phyloP scores from a whole-genome alignment of 2,329 filamentous ascomycete genomes.

The Geosmithia putterillii region DNA sequence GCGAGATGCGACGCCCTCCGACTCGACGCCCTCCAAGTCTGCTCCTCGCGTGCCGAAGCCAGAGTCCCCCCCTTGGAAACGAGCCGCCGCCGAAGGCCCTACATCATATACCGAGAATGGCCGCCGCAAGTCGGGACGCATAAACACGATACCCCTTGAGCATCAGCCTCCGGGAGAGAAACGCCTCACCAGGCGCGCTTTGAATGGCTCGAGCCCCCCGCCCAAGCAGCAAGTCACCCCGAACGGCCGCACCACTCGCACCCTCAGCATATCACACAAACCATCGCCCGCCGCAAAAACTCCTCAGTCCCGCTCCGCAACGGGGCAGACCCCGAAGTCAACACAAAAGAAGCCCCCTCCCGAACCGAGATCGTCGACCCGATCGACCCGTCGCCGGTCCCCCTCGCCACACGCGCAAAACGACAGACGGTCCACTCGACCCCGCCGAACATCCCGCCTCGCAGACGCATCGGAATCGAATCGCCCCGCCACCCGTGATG shows the following conservation, averaged over 20 bases:
- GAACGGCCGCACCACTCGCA: slow-evolving; percentile 11
- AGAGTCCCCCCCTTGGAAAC: slow-evolving; percentile 89
- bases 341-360: slow-evolving; percentile 14
- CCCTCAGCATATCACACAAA: slow-evolving; percentile 2
- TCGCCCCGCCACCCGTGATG: slow-evolving; percentile 7
- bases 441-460: slow-evolving; percentile 28
- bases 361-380: slow-evolving; percentile 15
- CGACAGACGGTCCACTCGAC: slow-evolving; percentile 26
- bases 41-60: slow-evolving; percentile 33
- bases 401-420: slow-evolving; percentile 25
- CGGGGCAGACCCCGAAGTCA: slow-evolving; percentile 15
- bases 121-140: slow-evolving; percentile 52
- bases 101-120: slow-evolving; percentile 72
- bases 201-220: slow-evolving; percentile 7
- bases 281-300: slow-evolving; percentile 12
- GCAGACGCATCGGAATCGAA: slow-evolving; percentile 12
- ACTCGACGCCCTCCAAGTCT: slow-evolving; percentile 10
- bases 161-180: slow-evolving; percentile 35
- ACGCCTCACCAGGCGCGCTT: slow-evolving; percentile 34
- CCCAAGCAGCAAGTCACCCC: slow-evolving; percentile 9
- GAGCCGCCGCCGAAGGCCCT: slow-evolving; percentile 69
- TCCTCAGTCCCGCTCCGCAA: slow-evolving; percentile 8
- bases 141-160: slow-evolving; percentile 44
- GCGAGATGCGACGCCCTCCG: slow-evolving; percentile 31
- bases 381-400: slow-evolving; percentile 24